phyloP scores from a whole-genome alignment of 257 asterid genomes.

The Voacanga thouarsii region DNA sequence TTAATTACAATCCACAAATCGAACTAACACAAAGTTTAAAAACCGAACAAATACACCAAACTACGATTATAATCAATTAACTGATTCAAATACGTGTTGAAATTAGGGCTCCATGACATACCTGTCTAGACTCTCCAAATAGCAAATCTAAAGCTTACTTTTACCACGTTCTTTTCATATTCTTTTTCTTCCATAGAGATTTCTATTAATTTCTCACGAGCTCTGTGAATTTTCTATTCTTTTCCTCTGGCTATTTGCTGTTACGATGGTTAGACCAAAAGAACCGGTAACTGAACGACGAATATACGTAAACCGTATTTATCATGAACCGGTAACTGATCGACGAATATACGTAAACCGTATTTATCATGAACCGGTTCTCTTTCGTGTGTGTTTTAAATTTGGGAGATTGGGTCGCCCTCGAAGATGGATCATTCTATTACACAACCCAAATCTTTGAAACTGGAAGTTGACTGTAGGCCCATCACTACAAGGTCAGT shows the following conservation, averaged over 20 bases:
- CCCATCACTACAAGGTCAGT: neutral
- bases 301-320: neutral
- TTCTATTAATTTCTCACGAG: neutral
- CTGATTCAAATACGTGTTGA: neutral
- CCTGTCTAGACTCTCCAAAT: neutral
- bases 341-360: neutral
- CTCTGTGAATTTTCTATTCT: slow-evolving; percentile 9
- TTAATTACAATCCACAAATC: slow-evolving; percentile 7
- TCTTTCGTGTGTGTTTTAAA: neutral
- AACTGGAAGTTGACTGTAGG: neutral
- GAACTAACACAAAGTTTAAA: neutral
- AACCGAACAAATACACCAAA: neutral
- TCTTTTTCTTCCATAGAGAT: slow-evolving; percentile 17
- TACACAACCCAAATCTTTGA: neutral
- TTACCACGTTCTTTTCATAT: neutral
- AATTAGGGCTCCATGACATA: slow-evolving; percentile 17
- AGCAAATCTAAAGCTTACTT: neutral
- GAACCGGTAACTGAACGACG: neutral
- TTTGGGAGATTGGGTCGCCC: neutral
- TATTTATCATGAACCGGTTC: neutral
- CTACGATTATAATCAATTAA: neutral
- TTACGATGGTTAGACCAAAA: slow-evolving; percentile 6
- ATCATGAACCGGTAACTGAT: neutral
- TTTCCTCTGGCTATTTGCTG: slow-evolving; percentile 23
- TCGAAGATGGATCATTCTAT: neutral